phyloP scores from a whole-genome alignment of 1,139 yeast genomes.

The Pichia norvegensis region DNA sequence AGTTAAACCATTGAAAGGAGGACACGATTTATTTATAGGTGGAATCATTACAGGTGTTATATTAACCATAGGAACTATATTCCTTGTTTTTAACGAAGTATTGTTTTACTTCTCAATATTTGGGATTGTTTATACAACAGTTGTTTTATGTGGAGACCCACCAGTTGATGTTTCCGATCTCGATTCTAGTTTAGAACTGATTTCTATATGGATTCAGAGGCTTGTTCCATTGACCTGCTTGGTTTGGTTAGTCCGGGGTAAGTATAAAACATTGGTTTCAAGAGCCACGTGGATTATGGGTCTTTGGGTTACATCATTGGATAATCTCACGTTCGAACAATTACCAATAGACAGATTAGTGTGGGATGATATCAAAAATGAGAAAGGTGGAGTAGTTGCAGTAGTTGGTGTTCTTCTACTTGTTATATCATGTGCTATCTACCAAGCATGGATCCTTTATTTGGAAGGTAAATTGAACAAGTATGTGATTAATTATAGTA shows the following conservation, averaged over 20 bases:
- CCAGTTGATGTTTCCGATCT: constrained; percentile 54
- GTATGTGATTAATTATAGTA: constrained; percentile 43
- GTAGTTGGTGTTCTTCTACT: constrained; percentile 42
- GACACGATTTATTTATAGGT: background rate
- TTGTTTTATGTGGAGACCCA: constrained; percentile 75
- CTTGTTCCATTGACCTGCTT: constrained; percentile 70
- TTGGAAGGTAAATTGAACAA: constrained; percentile 61
- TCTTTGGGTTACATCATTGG: constrained; percentile 79
- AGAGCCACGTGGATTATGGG: constrained; percentile 8
- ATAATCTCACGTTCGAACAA: constrained; percentile 81
- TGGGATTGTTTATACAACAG: constrained; percentile 48
- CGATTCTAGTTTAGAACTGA: constrained; percentile 33
- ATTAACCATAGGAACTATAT: background rate
- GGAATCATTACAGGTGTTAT: constrained; percentile 1
- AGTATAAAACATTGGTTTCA: constrained; percentile 20
- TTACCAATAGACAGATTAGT: constrained; percentile 84
- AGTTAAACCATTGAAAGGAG: constrained; percentile 38
- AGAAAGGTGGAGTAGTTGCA: constrained; percentile 71
- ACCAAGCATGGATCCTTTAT: constrained; percentile 81
- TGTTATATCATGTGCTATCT: constrained; percentile 46
- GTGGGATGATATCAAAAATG: constrained; percentile 56
- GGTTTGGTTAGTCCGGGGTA: constrained; percentile 40
- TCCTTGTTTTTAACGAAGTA: background rate
- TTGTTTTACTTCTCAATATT: constrained; percentile 54
- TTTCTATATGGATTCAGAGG: constrained; percentile 68